Percentiles rank a stretch among this genome's conserved stretches.
phyloP scores from a whole-genome alignment of 1,139 yeast genomes.

The Pichia sp. region DNA sequence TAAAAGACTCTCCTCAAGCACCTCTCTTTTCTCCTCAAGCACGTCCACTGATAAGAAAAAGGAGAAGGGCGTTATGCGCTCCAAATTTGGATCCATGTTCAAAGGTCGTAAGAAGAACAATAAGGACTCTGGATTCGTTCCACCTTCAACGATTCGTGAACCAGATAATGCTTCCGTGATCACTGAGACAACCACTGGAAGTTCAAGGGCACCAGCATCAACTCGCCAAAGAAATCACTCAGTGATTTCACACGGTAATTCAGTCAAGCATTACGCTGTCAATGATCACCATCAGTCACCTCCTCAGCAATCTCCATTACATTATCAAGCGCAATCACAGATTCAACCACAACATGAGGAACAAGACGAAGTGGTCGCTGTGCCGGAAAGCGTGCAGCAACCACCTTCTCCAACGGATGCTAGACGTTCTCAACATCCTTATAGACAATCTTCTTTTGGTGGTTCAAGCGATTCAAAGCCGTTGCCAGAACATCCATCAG shows the following conservation, averaged over 20 bases:
- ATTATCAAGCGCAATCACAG: neutral
- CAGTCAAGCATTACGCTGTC: neutral
- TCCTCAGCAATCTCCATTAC: neutral
- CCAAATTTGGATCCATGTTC: slow-evolving; percentile 81
- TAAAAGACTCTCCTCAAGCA: slow-evolving; percentile 12
- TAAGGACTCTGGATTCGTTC: slow-evolving; percentile 29
- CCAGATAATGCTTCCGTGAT: slow-evolving; percentile 24
- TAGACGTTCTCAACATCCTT: slow-evolving; percentile 2
- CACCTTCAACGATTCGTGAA: slow-evolving; percentile 27
- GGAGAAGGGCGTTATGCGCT: slow-evolving; percentile 45
- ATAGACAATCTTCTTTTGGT: slow-evolving; percentile 2
- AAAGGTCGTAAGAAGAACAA: slow-evolving; percentile 44
- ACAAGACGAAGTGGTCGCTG: neutral
- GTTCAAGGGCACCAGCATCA: slow-evolving; percentile 4
- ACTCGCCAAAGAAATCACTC: slow-evolving; percentile 13
- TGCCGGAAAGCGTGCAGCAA: too few species aligned
- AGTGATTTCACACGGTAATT: slow-evolving; percentile 1
- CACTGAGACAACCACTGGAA: slow-evolving; percentile 15
- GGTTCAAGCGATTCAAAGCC: slow-evolving; percentile 1
- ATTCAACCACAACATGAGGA: neutral
- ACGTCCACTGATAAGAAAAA: slow-evolving; percentile 16
- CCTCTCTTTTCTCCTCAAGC: slow-evolving; percentile 13
- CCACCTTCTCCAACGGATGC: neutral
- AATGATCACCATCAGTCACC: neutral
- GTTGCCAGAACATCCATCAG: neutral